Conservation (phyloP, 73 alveolate species). For the Paramecium sonneborni region DNA sequence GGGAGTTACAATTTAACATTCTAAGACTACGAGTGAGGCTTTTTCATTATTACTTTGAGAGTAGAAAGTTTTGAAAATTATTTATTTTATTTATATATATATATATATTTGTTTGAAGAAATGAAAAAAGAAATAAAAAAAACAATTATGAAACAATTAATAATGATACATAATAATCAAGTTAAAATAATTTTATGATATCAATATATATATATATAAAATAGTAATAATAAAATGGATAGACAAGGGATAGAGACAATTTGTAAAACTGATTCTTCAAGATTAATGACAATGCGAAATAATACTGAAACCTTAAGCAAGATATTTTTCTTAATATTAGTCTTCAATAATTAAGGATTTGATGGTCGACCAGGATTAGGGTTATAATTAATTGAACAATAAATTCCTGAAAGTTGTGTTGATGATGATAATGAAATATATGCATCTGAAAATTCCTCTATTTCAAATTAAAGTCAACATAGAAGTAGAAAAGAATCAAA, state of each 20-base stretch:
- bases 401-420: constrained; percentile 11
- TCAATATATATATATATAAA: neutral
- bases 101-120: neutral
- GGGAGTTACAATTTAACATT: constrained; percentile 13
- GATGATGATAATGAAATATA: neutral
- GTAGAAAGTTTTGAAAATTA: neutral
- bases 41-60: constrained; percentile 24
- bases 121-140: neutral
- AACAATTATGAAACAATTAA: neutral
- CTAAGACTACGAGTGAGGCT: constrained; percentile 35
- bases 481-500: neutral
- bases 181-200: neutral
- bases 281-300: constrained; percentile 22
- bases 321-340: neutral
- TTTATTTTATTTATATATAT: neutral
- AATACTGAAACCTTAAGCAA: constrained; percentile 16
- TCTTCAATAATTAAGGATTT: neutral
- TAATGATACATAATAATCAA: neutral
- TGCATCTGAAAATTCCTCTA: neutral
- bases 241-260: constrained; percentile 7
- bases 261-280: constrained; percentile 9
- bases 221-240: neutral
- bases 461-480: neutral
- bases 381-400: neutral
- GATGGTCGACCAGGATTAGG: neutral